These are phyloP conservation scores for Metarhizium brunneum DNA, from an alignment of 2,329 filamentous ascomycete species.

Conservation along the genomic window DNA sequence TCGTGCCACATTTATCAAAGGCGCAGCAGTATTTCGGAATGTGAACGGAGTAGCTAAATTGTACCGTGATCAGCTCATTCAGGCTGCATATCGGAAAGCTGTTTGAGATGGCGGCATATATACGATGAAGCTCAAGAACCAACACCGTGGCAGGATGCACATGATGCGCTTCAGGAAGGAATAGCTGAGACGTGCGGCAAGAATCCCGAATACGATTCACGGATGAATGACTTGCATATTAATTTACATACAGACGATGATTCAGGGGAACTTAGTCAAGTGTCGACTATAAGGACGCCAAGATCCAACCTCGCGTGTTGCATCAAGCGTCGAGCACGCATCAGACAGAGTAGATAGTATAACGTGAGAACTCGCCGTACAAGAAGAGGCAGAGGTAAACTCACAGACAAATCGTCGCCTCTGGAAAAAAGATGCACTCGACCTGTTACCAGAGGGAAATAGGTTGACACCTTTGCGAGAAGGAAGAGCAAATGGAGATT, in stretches of 20 bases:
- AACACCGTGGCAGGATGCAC: neutral
- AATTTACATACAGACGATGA: neutral
- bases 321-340: neutral
- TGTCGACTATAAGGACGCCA: neutral
- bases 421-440: too few relatives aligned
- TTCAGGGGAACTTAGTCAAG: neutral
- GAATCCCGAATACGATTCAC: neutral
- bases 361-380: neutral
- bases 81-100: constrained; percentile 15
- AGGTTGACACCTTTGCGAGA: too few relatives aligned
- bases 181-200: neutral
- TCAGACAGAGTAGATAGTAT: neutral
- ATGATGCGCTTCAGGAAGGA: neutral
- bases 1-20: constrained; percentile 20
- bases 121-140: neutral
- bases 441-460: too few relatives aligned
- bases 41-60: constrained; percentile 25
- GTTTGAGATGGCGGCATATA: neutral
- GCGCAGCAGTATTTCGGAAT: constrained; percentile 27
- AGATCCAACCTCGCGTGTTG: neutral
- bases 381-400: too few relatives aligned
- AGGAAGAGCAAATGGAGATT: too few relatives aligned
- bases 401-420: too few relatives aligned
- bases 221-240: neutral
- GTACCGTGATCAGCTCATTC: constrained; percentile 26